phyloP scores from a whole-genome alignment of 2,329 filamentous ascomycete genomes.

The Xylariales sp. region DNA sequence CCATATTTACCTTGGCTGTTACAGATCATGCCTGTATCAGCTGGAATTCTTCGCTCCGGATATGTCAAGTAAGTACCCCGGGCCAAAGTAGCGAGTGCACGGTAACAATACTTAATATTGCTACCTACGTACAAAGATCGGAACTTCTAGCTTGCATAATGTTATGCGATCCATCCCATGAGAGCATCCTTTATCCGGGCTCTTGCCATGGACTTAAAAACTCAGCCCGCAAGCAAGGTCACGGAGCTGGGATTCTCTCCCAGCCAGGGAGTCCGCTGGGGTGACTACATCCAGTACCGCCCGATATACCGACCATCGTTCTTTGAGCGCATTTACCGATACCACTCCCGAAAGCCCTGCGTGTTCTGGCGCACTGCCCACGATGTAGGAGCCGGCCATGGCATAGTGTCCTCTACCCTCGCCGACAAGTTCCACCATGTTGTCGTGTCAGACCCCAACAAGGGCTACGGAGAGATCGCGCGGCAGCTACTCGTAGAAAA shows the following conservation, averaged over 20 bases:
- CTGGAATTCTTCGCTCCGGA: too few relatives aligned
- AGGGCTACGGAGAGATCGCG: conserved; percentile 40
- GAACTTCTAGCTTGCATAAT: too few relatives aligned
- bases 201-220: too few relatives aligned
- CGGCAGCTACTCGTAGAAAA: conserved; percentile 39
- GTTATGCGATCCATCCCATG: too few relatives aligned
- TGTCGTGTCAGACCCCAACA: conserved; percentile 47
- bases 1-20: too few relatives aligned
- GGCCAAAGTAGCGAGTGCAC: too few relatives aligned
- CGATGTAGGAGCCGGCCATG: conserved; percentile 41
- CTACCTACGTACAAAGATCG: too few relatives aligned
- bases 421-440: conserved; percentile 37
- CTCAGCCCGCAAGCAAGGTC: too few relatives aligned
- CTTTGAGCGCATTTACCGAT: conserved; percentile 40
- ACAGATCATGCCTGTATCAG: too few relatives aligned
- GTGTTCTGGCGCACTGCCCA: conserved; percentile 33
- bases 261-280: conserved; percentile 36
- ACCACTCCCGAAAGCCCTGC: conserved; percentile 34
- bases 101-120: too few relatives aligned
- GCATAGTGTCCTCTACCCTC: conserved; percentile 39
- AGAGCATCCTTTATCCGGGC: too few relatives aligned
- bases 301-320: conserved; percentile 40
- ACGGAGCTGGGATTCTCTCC: conserved; percentile 30
- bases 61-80: too few relatives aligned
- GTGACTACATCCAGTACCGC: conserved; percentile 36